phyloP scores from a whole-genome alignment of 345 rosid species.

The Eutrema japonicum region DNA sequence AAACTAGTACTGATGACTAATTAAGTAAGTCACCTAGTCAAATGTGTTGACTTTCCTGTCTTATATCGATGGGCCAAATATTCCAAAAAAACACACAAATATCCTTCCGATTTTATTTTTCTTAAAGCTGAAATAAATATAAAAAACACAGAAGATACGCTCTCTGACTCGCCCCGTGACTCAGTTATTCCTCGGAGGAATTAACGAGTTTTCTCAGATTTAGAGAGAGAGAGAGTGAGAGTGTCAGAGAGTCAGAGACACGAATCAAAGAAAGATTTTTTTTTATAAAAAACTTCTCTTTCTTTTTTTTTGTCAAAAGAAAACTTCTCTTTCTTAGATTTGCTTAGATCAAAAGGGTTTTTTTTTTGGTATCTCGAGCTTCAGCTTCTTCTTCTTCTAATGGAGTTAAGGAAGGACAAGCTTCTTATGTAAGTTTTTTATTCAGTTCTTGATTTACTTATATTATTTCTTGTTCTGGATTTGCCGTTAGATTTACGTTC shows the following conservation, averaged over 20 bases:
- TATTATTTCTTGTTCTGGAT: neutral
- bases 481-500: constrained; percentile 27
- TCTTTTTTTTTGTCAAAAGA: neutral
- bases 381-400: constrained; percentile 36
- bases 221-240: constrained; percentile 33
- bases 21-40: constrained; percentile 26
- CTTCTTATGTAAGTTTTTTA: constrained; percentile 53
- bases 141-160: constrained; percentile 20
- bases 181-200: constrained; percentile 37
- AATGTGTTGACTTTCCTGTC: constrained; percentile 36
- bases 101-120: constrained; percentile 16
- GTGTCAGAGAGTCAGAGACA: constrained; percentile 32
- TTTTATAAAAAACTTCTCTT: neutral
- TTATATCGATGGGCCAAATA: constrained; percentile 9
- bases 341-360: constrained; percentile 20
- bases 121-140: neutral
- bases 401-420: constrained; percentile 69
- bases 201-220: constrained; percentile 35
- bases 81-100: constrained; percentile 31
- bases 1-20: constrained; percentile 9
- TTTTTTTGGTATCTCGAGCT: constrained; percentile 15
- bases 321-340: neutral
- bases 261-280: neutral
- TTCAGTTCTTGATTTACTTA: neutral
- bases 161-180: constrained; percentile 46